Conservation (phyloP, 169 alveolate species). For the Cryptosporidium meleagridis region DNA sequence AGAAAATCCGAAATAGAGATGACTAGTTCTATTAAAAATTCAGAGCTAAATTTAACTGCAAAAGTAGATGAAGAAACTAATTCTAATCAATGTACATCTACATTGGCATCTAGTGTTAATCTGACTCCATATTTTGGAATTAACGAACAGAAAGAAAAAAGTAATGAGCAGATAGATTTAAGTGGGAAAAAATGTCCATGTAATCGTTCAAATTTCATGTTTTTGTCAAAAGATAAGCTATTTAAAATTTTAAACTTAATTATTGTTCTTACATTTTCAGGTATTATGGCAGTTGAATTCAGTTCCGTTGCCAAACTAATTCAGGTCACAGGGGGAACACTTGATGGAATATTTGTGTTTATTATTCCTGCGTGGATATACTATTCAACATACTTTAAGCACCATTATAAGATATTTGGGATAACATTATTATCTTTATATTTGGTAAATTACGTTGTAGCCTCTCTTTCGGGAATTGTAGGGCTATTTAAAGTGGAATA, state of each 20-base stretch:
- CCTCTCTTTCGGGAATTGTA: slow-evolving; percentile 40
- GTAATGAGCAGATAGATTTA: background rate
- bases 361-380: slow-evolving; percentile 70
- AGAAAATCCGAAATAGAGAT: background rate
- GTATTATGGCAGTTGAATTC: slow-evolving; percentile 39
- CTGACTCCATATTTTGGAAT: slow-evolving; percentile 30
- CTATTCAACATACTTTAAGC: slow-evolving; percentile 56
- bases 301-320: slow-evolving; percentile 69
- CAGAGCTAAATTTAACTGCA: background rate
- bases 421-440: slow-evolving; percentile 5
- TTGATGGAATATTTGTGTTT: slow-evolving; percentile 67
- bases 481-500: slow-evolving; percentile 31
- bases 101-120: slow-evolving; percentile 15
- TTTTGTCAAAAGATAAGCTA: slow-evolving; percentile 8
- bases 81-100: slow-evolving; percentile 51
- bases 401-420: slow-evolving; percentile 36
- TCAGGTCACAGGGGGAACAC: slow-evolving; percentile 70
- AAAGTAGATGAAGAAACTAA: slow-evolving; percentile 17
- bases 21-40: background rate
- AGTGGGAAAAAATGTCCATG: background rate
- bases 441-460: background rate
- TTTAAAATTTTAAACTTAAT: background rate
- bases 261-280: slow-evolving; percentile 37
- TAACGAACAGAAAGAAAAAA: background rate
- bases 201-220: background rate